Base-by-base conservation (phyloP, 2,329 filamentous ascomycete species). In the Fusarium heterosporum region DNA sequence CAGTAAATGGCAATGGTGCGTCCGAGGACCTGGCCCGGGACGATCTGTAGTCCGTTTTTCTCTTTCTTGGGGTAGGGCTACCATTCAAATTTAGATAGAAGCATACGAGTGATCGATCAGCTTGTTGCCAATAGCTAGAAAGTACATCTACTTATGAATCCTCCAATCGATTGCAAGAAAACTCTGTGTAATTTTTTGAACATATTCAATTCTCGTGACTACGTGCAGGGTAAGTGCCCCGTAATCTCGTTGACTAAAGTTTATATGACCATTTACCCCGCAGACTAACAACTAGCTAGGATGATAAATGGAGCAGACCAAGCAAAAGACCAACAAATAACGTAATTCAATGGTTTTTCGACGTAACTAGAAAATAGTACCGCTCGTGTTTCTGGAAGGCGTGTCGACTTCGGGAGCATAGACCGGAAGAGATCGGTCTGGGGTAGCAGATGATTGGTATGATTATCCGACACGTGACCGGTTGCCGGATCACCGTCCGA, bases 381-480 rank as follows among this genome's bases (percentile, higher is more conserved):
- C 46, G 14, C 32, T 42, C 38, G 48, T 64, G 64, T 54, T 66
- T 42, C 64, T 64, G 54, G 61, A 64, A 54, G 61, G 61, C 61
- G 61, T 65, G 34, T 46, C 16, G 17, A 5, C 26, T 60, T 64
- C 61, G 61, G 60, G 28, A 34, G 29, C 41, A 29, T 16, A 29
- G 3, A 54, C 53, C 64, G 64, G 53, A 32, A 68, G 39, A 45
- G 46, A 49, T 64, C 64, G 64, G 55, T 61, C 36, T 66, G 62
- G 52, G 46, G 54, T 42, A 52, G 1, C 8, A 26, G 6, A 11
- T 50, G 26, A 56, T 63, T 63, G 60, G 60, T 26, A 25, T 4
- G n/a, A 17, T 22, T 1, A 38, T n/a, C 57, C 51, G 63, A 45
- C 64, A 66, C 64, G 64, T 66, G 64, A 66, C 53, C 64, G 64